Conservation (phyloP, 495 filamentous ascomycete species). For the Aspergillus affinis region DNA sequence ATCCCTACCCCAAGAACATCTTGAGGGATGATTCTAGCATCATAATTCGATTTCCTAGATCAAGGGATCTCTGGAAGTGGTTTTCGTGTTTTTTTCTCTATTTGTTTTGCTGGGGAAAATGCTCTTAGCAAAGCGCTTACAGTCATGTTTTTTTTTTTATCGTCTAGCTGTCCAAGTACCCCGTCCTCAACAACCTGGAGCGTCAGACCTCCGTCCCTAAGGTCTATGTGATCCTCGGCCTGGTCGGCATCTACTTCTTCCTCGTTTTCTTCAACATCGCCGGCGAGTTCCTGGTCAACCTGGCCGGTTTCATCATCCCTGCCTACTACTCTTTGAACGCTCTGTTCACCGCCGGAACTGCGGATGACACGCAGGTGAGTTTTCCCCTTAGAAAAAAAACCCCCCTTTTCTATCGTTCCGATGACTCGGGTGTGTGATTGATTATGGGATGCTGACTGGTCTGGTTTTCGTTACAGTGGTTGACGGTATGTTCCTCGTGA, state of each 20-base stretch:
- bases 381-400: background rate
- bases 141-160: slow-evolving; percentile 9
- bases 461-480: slow-evolving; percentile 48
- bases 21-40: background rate
- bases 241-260: slow-evolving; percentile 89
- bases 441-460: slow-evolving; percentile 13
- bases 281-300: slow-evolving; percentile 93
- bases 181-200: slow-evolving; percentile 92
- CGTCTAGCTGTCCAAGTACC: slow-evolving; percentile 90
- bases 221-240: slow-evolving; percentile 89
- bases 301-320: slow-evolving; percentile 90
- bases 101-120: slow-evolving; percentile 19
- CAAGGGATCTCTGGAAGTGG: background rate
- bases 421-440: background rate
- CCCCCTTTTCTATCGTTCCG: background rate
- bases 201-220: slow-evolving; percentile 93
- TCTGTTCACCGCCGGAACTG: slow-evolving; percentile 75
- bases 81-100: background rate
- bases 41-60: too few relatives aligned
- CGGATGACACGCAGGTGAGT: slow-evolving; percentile 87
- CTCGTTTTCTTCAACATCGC: slow-evolving; percentile 99
- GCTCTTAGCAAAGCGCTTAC: background rate
- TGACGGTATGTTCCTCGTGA: slow-evolving; percentile 58
- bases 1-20: background rate
- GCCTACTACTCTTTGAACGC: slow-evolving; percentile 94